Base-by-base conservation (phyloP, 352 stramenopile species). In the Aphanomyces stellatus region DNA sequence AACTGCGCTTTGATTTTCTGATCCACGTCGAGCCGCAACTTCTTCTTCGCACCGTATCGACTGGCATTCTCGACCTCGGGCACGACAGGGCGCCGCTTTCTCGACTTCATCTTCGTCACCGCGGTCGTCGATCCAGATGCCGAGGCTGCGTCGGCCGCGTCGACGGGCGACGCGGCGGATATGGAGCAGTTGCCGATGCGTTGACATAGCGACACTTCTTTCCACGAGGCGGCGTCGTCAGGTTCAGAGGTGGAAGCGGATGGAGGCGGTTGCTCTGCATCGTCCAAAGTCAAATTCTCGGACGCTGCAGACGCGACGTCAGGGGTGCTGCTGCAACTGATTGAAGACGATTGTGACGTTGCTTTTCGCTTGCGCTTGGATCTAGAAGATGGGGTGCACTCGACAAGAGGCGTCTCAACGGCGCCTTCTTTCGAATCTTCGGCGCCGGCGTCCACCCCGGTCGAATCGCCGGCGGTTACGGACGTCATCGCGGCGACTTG, bases 181-280 rank as follows among this genome's bases (percentile, higher is more conserved):
- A 93, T 93, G 4, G 81, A 83, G 10, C 91, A 82, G 33, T 91
- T 82, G 43, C 77, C 81, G 34, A 93, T 93, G 1, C 80, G 78
- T 62, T 93, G 77, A 65, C 77, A 87, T 35, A 93, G 67, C 37
- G 85, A 88, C 34, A 90, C 60, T 4, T 67, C 60, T 19, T 31
- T 43, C 43, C n/a, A 60, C 10, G 42, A 59, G 4, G 60, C 37
- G 34, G 60, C 27, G 17, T 48, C 55, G 25, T 81, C 83, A 51
- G 76, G 75, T 66, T 34, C 30, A 64, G 25, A 80, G 72, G 53
- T 73, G 73, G 19, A 76, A 69, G 35, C 51, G 65, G 59, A 62
- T 70, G 31, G 55, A 7, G 35, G 22, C 1, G 35, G 55, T 42
- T 40, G 48, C 19, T 48, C 69, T 0, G 57, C 51, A 41, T 56